Evolutionary conservation across 2,329 filamentous ascomycete genomes (phyloP), one percentile per base, ranked within the genome.

Genomic region (Fusarium sp.): DNA sequence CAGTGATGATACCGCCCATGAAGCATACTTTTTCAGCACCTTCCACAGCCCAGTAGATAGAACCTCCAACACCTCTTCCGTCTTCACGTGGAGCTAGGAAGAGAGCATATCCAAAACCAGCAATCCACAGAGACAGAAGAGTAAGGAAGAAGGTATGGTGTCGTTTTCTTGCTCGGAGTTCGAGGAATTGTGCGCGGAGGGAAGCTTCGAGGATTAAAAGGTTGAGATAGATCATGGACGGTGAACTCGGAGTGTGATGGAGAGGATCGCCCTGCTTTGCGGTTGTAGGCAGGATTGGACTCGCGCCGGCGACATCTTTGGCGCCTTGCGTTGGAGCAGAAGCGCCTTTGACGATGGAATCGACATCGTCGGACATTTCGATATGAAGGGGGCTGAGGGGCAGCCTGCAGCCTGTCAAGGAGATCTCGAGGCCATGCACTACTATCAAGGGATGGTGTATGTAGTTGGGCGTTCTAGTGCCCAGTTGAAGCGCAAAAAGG

Each of bases 41-140:
- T 76, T 98, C 95, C 6, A 98, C 88, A 28, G 97, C 90, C 95
- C 95, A 98, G 85, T 99, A 99, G 55, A 97, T 93, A 16, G 91
- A 95, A 31, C 96, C 95, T 54, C 96, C 96, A 8, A 97, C 89
- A 39, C 95, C 95, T 71, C 88, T 90, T 70, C 95, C 95, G 83
- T 98, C 95, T 80, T 98, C 95, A 70, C 95, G 90, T n/a, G 94
- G 94, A n/a, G 93, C 92, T 71, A 98, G 87, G 84, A 97, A 98
- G 50, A 98, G 87, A 13, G 93, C 91, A 80, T 98, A 98, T 70
- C 90, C 90, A 81, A 98, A 98, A 75, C 91, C 91, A 66, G 88
- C 81, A 48, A 93, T 90, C 96, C 96, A 99, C 28, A 91, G 77
- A 6, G 88, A 87, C 28, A 99, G 87, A 13, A 97, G 84, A 19